phyloP scores from a whole-genome alignment of 768 basidiomycete genomes.

The Austroboletus eburneus region DNA sequence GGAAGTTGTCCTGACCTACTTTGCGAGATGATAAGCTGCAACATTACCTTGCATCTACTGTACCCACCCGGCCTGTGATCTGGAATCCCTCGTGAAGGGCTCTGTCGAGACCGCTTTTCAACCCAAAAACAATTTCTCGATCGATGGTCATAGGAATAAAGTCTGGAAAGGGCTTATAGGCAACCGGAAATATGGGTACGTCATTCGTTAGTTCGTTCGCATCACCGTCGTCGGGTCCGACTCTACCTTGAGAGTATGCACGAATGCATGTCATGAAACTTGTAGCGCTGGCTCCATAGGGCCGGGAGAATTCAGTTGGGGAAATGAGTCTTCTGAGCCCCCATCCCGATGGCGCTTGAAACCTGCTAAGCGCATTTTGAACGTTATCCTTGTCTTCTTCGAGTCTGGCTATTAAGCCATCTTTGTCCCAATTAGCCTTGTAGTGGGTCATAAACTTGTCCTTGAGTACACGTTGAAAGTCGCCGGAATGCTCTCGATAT shows the following conservation, averaged over 20 bases:
- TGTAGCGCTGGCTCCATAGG: slow-evolving; percentile 49
- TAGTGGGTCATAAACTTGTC: slow-evolving; percentile 47
- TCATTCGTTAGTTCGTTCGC: neutral
- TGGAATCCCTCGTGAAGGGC: slow-evolving; percentile 47
- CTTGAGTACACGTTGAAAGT: slow-evolving; percentile 45
- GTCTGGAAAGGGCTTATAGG: slow-evolving; percentile 44
- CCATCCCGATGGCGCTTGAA: too few species aligned
- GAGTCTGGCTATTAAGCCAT: slow-evolving; percentile 2
- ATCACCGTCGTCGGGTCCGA: neutral
- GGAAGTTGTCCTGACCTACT: slow-evolving; percentile 48
- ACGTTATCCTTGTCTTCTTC: neutral
- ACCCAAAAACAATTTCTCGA: slow-evolving; percentile 39
- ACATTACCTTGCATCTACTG: slow-evolving; percentile 45
- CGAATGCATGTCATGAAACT: slow-evolving; percentile 67
- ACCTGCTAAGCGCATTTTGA: slow-evolving; percentile 26
- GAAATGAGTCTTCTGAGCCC: slow-evolving; percentile 19
- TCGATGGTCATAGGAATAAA: slow-evolving; percentile 42
- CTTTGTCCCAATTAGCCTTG: slow-evolving; percentile 26
- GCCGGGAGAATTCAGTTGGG: slow-evolving; percentile 44
- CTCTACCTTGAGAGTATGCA: slow-evolving; percentile 64
- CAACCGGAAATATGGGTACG: slow-evolving; percentile 30
- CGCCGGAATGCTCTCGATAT: slow-evolving; percentile 42
- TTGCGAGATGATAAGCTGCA: slow-evolving; percentile 43
- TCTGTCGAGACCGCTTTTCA: slow-evolving; percentile 43
- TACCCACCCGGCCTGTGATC: slow-evolving; percentile 46